These are phyloP conservation scores for Candida sp. DNA, from an alignment of 1,139 yeast species.

Conservation along the genomic window DNA sequence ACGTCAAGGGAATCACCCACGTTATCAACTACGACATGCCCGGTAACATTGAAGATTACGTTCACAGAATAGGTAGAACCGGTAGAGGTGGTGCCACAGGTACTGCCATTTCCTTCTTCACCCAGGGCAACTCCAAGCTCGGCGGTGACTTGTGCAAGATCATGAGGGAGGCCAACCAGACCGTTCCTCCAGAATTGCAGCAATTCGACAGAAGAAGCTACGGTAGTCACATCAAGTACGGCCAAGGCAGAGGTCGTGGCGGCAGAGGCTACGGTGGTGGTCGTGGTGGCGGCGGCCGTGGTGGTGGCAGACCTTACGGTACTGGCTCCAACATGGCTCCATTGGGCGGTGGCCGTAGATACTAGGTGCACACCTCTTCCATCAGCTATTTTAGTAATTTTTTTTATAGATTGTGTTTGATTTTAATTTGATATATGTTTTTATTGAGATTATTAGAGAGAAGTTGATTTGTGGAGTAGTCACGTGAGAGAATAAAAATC, in stretches of 20 bases:
- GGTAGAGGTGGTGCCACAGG: constrained; percentile 99
- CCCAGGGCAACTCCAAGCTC: constrained; percentile 83
- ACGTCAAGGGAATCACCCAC: constrained; percentile 94
- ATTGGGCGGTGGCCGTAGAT: constrained; percentile 31
- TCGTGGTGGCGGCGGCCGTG: constrained; percentile 29
- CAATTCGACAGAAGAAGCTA: constrained; percentile 58
- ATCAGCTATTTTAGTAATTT: constrained; percentile 2
- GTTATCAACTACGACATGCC: constrained; percentile 98
- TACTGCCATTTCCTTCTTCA: constrained; percentile 95
- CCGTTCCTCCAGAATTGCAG: constrained; percentile 68
- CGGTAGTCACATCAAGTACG: constrained; percentile 61
- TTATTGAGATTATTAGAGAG: background rate
- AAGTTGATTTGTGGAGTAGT: background rate
- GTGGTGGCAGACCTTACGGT: constrained; percentile 32
- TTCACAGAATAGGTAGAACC: constrained; percentile 96
- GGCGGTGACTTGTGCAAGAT: constrained; percentile 93
- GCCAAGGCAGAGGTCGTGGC: constrained; percentile 55
- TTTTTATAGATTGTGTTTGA: background rate
- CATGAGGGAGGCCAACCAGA: constrained; percentile 95
- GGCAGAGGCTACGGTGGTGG: constrained; percentile 54
- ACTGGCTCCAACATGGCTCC: constrained; percentile 38
- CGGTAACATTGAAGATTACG: constrained; percentile 97
- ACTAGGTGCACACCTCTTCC: constrained; percentile 16
- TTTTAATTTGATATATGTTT: background rate
- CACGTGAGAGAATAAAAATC: no score